Evolutionary conservation across 179 eudicot species (phyloP).

Genomic region (Drosera spatulata): DNA sequence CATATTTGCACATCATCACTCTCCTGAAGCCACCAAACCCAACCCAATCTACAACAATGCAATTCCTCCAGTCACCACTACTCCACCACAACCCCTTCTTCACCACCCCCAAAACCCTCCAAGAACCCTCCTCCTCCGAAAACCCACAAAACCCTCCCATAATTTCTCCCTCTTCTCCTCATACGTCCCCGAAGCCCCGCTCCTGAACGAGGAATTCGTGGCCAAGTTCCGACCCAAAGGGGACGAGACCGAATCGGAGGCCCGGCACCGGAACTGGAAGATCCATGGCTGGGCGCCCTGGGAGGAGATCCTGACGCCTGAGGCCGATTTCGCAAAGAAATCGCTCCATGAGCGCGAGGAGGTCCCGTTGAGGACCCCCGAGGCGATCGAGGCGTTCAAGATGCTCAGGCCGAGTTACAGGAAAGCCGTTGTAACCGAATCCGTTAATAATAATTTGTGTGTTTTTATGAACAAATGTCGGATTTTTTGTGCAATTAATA

Average conservation of each 20-base stretch:
- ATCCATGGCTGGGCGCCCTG: slow-evolving; percentile 97
- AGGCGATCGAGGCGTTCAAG: slow-evolving; percentile 73
- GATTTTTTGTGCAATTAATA: too few relatives aligned
- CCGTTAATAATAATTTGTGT: too few relatives aligned
- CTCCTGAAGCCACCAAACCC: too few relatives aligned
- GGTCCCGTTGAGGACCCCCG: slow-evolving; percentile 59
- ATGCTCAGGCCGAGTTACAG: slow-evolving; percentile 64
- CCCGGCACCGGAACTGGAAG: slow-evolving; percentile 75
- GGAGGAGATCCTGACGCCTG: slow-evolving; percentile 86
- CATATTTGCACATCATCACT: too few relatives aligned
- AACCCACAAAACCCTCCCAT: too few relatives aligned
- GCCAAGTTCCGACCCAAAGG: slow-evolving; percentile 55
- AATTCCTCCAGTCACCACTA: too few relatives aligned
- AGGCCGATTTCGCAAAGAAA: slow-evolving; percentile 66
- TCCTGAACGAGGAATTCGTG: slow-evolving; percentile 73
- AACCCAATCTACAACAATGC: too few relatives aligned
- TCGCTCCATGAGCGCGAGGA: slow-evolving; percentile 87
- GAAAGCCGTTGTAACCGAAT: background rate
- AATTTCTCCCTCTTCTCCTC: too few relatives aligned
- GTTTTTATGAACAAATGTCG: too few relatives aligned
- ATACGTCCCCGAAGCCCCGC: slow-evolving; percentile 60
- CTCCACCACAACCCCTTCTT: too few relatives aligned
- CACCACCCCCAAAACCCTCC: too few relatives aligned
- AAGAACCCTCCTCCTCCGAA: too few relatives aligned
- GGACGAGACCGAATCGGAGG: slow-evolving; percentile 59